Evolutionary conservation across 345 rosid species (phyloP), one percentile per base, ranked within the genome.

Genomic region (Schrenkiella parvula): DNA sequence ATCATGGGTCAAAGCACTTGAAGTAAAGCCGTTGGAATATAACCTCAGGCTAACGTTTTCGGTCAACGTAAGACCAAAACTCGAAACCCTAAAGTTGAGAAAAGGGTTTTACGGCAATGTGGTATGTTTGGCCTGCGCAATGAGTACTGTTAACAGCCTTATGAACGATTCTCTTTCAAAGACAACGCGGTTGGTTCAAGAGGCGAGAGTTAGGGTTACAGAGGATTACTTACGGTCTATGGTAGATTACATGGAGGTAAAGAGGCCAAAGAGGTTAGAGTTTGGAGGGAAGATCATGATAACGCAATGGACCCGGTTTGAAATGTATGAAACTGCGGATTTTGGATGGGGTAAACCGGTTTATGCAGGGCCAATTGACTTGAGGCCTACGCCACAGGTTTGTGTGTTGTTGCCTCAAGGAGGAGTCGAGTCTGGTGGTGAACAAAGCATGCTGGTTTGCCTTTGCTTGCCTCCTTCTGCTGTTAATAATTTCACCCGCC

Each of bases 361-460:
- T 65, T 93, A 86, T 28, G 97, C 97, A 0, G 97, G 97, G 14
- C 96, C 95, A 0, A 85, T 88, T 37, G 97, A 93, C 83, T 74
- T 93, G 35, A 93, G 92, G 6, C 97, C 96, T 28, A 91, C 97
- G 0, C 97, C 98, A 39, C 98, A 90, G 66, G 93, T 93, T 22
- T 90, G 97, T 64, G 88, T 93, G 14, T 75, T 93, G 66, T 85
- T 93, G 66, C 97, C 96, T 4, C 90, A 76, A 76, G 90, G 88
- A 18, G 86, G 80, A 32, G 66, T 79, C 0, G 82, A 86, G 53
- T 77, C 88, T 25, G 64, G 70, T 39, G 62, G 42, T 48, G 75
- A 70, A 28, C 93, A 87, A 61, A 75, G 80, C 57, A 87, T 84
- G 84, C 72, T 91, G 54, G 82, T 85, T 5, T 90, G 93, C 77